These are phyloP conservation scores for Adansonia rubrostipa DNA, from an alignment of 441 rosid genomes.

Conservation along the genomic window DNA sequence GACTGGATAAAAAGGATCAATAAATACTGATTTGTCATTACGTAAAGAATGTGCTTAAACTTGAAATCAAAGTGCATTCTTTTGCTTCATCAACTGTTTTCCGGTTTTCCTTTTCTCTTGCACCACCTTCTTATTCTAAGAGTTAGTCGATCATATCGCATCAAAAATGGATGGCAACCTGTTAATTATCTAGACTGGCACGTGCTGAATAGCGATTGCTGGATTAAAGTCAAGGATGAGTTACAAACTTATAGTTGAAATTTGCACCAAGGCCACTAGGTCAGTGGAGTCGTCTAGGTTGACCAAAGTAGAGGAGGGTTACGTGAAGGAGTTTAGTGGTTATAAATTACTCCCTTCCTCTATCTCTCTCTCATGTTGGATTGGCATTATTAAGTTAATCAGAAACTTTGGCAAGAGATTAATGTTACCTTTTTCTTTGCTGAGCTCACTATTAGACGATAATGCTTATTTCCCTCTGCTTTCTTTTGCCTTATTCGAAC, in stretches of 20 bases:
- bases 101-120: too few species aligned
- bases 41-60: neutral
- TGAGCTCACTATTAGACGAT: neutral
- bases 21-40: too few species aligned
- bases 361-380: neutral
- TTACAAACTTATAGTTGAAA: neutral
- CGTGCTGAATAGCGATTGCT: neutral
- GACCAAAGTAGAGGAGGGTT: neutral
- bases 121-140: too few species aligned
- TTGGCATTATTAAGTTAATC: neutral
- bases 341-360: neutral
- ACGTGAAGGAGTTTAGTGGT: neutral
- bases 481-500: constrained; percentile 12
- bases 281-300: neutral
- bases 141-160: too few species aligned
- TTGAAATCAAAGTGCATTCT: neutral
- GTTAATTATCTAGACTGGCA: too few species aligned
- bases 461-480: neutral
- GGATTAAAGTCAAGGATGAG: neutral
- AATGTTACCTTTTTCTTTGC: neutral
- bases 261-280: neutral
- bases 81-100: neutral
- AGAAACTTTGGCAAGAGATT: neutral
- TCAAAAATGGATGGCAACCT: too few species aligned
- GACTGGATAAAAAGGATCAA: neutral